Evolutionary conservation across 441 rosid genomes (phyloP), one percentile per base, ranked within the genome.

Genomic region (Gossypium trilobum): DNA sequence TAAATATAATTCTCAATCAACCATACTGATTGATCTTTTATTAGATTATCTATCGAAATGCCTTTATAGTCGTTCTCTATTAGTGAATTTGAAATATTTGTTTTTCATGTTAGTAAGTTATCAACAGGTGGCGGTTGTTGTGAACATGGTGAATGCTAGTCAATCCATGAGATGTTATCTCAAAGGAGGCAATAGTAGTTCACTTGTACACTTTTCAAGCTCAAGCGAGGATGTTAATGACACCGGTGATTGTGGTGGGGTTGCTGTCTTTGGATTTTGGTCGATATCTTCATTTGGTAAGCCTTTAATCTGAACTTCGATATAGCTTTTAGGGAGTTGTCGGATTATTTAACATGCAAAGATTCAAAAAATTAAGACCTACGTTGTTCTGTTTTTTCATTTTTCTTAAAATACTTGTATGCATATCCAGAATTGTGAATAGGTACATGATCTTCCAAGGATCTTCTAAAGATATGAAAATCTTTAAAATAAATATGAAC

Each of bases 241-340:
- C 64, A 68, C 62, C 61, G 95, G 93, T 74, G 96, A 91, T 73
- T 89, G 97, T 25, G 87, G 86, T 19, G 96, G 90, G 46, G 76
- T 86, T 74, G 88, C 88, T 2, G 93, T 90, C 68, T 91, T 84
- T 75, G 66, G 77, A 63, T 89, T 90, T 82, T 83, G 69, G 84
- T 81, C 95, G 57, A 61, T 90, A 59, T 72, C 88, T 70, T 79
- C 75, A 58, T 85, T 87, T 60, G 96, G 98, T 94, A 90, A 60
- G 79, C 72, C 51, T 51, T 14, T 70, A 65, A 74, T 65, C 76
- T 23, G 25, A 58, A 36, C 19, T 14, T 0, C 19, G 7, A 5
- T 52, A 4, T 52, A 52, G 39, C 51, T 48, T 25, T 27, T n/a
- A 0, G 13, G 14, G 22, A 36, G 25, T 20, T 57, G 17, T 1